These are phyloP conservation scores for Cinnamomum chago DNA, from an alignment of 164 flowering plant genomes.

Conservation along the genomic window DNA sequence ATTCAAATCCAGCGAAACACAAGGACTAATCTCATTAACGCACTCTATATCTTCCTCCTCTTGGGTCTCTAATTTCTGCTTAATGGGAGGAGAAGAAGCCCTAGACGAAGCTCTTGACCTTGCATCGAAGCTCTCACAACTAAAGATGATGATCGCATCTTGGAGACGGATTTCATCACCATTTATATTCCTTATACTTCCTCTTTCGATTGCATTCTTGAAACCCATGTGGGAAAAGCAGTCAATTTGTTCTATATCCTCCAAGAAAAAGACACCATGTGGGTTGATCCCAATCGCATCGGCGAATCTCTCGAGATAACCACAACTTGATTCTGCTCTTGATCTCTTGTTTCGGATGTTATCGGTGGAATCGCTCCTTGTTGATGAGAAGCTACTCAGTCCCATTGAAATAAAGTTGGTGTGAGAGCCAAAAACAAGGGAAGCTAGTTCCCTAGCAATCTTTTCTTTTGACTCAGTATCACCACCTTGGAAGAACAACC, in stretches of 20 bases:
- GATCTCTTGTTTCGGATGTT: slow-evolving; percentile 54
- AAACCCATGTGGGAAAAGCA: slow-evolving; percentile 58
- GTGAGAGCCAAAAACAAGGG: slow-evolving; percentile 62
- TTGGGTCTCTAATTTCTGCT: slow-evolving; percentile 24
- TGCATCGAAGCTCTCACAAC: slow-evolving; percentile 73
- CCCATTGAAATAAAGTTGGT: slow-evolving; percentile 47
- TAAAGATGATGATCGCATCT: slow-evolving; percentile 76
- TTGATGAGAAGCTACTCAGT: slow-evolving; percentile 59
- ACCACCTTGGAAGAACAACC: slow-evolving; percentile 79
- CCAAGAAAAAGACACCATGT: slow-evolving; percentile 70
- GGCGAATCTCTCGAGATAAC: slow-evolving; percentile 59
- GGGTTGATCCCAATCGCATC: slow-evolving; percentile 56
- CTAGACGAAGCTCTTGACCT: slow-evolving; percentile 53
- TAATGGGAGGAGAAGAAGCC: slow-evolving; percentile 41
- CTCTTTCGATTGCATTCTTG: slow-evolving; percentile 70
- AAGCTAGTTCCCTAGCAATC: slow-evolving; percentile 70
- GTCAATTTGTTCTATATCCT: slow-evolving; percentile 77
- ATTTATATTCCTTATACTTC: slow-evolving; percentile 35
- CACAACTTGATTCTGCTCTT: slow-evolving; percentile 65
- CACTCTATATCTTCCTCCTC: slow-evolving; percentile 8
- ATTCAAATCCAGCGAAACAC: slow-evolving; percentile 73
- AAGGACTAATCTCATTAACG: slow-evolving; percentile 29
- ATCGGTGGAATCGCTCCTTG: slow-evolving; percentile 58
- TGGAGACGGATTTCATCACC: slow-evolving; percentile 50
- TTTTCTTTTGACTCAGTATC: slow-evolving; percentile 66